These are phyloP conservation scores for Clonostachys sp. DNA, from an alignment of 2,329 filamentous ascomycete genomes.

Conservation along the genomic window DNA sequence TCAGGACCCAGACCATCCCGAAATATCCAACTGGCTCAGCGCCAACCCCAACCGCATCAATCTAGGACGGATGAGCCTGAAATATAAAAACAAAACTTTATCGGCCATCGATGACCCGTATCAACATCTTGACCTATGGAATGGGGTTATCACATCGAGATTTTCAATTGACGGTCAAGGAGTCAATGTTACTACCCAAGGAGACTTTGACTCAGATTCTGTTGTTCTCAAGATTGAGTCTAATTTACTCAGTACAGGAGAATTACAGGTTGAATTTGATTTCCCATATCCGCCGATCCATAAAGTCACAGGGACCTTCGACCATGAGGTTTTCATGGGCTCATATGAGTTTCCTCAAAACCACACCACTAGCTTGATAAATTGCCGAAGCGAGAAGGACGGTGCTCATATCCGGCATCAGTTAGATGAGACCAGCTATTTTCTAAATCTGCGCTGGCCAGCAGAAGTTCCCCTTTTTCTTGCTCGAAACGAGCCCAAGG, in stretches of 20 bases:
- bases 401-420: slow-evolving; percentile 27
- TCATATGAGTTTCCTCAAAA: slow-evolving; percentile 29
- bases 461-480: slow-evolving; percentile 7
- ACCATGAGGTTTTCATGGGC: slow-evolving; percentile 36
- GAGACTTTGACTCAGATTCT: slow-evolving; percentile 30
- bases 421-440: slow-evolving; percentile 28
- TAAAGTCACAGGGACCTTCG: slow-evolving; percentile 23
- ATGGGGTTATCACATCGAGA: slow-evolving; percentile 20
- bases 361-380: slow-evolving; percentile 24
- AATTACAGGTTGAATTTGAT: slow-evolving; percentile 30
- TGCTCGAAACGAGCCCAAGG: slow-evolving; percentile 10
- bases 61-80: slow-evolving; percentile 33
- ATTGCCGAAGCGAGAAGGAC: slow-evolving; percentile 3
- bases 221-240: slow-evolving; percentile 29
- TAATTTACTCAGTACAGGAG: slow-evolving; percentile 19
- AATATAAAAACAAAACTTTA: slow-evolving; percentile 22
- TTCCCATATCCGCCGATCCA: slow-evolving; percentile 35
- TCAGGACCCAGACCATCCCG: slow-evolving; percentile 24
- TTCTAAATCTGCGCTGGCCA: slow-evolving; percentile 28
- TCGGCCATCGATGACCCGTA: slow-evolving; percentile 16
- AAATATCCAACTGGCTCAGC: slow-evolving; percentile 45
- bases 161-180: slow-evolving; percentile 21
- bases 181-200: slow-evolving; percentile 27
- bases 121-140: slow-evolving; percentile 12
- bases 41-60: slow-evolving; percentile 40